Evolutionary conservation across 2,329 filamentous ascomycete genomes (phyloP).

Genomic region (Hypoxylon sp.): DNA sequence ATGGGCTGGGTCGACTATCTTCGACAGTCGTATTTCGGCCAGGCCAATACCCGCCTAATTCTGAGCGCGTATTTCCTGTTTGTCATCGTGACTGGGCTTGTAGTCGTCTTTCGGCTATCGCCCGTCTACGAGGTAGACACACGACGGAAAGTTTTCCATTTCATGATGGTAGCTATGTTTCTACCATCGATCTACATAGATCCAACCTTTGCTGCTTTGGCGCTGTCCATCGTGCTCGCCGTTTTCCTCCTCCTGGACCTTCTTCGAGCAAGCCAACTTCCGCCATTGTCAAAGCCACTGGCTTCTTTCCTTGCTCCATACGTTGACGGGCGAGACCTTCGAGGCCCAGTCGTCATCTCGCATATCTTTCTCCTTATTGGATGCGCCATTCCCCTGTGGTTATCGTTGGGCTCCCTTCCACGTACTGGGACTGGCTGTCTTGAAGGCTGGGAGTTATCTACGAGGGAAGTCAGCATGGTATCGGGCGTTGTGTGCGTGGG

Average conservation of each 20-base stretch:
- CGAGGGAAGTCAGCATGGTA: constrained; percentile 88
- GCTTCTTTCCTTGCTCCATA: constrained; percentile 92
- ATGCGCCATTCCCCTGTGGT: constrained; percentile 94
- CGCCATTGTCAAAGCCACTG: constrained; percentile 87
- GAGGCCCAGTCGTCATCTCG: constrained; percentile 93
- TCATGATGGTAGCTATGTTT: constrained; percentile 98
- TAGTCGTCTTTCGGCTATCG: constrained; percentile 81
- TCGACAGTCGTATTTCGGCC: constrained; percentile 76
- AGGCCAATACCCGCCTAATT: constrained; percentile 85
- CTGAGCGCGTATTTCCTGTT: constrained; percentile 80
- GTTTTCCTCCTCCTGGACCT: constrained; percentile 92
- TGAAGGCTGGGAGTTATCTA: constrained; percentile 80
- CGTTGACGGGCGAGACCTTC: constrained; percentile 92
- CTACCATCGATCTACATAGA: constrained; percentile 89
- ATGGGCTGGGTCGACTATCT: constrained; percentile 75
- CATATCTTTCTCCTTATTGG: constrained; percentile 97
- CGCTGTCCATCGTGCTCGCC: constrained; percentile 82
- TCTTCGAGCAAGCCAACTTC: constrained; percentile 90
- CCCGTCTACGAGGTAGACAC: constrained; percentile 92
- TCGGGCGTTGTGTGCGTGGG: constrained; percentile 94
- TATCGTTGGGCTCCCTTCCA: constrained; percentile 80
- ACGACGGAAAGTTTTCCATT: constrained; percentile 95
- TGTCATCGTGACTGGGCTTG: constrained; percentile 79
- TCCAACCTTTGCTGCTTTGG: constrained; percentile 84
- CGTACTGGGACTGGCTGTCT: constrained; percentile 70